Evolutionary conservation across 2,329 filamentous ascomycete species (phyloP), one percentile per base, ranked within the genome.

Genomic region (Aspergillus cejpii): DNA sequence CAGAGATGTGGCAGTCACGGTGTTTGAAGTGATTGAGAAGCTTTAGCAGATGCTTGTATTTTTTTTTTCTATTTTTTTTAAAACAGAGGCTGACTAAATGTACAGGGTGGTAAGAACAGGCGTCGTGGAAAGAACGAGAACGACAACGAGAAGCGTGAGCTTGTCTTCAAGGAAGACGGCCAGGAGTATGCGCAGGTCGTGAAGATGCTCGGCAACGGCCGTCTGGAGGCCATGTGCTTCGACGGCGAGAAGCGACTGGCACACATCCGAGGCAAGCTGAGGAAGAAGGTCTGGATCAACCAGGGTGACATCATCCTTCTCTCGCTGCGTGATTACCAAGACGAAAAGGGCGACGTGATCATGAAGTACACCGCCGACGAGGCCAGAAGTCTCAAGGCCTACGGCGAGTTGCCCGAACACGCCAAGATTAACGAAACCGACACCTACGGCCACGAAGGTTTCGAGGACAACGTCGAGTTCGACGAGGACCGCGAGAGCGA

Each of bases 341-440:
- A 92, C 72, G 85, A 91, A 74, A 94, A 94, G 75, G 87, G 86
- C 59, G 87, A 92, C 64, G 87, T 94, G 39, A 91, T 92, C 66
- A 82, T 94, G 67, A 97, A 96, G 77, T 95, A 96, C 80, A 87
- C 81, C 46, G 84, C 88, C 73, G 92, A 98, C 66, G 92, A 97
- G 77, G 92, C 92, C 62, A 84, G 92, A 65, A 86, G 83, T 57
- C 80, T 98, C 63, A 97, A 97, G 76, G 87, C 89, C 51, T 97
- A 97, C 72, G 92, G 92, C 70, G 92, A 98, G 73, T 78, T 98
- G 49, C 92, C 92, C 58, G 92, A 97, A 75, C 86, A 82, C 64
- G 92, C 92, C 69, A 97, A 97, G 85, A 98, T 98, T 81, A 98
- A 98, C 81, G 92, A 98, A 81, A 95, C 89, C 54, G 92, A 97